A percentile compares a stretch with the other conserved stretches of the same genome.
Conservation (phyloP, 768 basidiomycete species). For the Tylopilus plumbeoviolaceoides region DNA sequence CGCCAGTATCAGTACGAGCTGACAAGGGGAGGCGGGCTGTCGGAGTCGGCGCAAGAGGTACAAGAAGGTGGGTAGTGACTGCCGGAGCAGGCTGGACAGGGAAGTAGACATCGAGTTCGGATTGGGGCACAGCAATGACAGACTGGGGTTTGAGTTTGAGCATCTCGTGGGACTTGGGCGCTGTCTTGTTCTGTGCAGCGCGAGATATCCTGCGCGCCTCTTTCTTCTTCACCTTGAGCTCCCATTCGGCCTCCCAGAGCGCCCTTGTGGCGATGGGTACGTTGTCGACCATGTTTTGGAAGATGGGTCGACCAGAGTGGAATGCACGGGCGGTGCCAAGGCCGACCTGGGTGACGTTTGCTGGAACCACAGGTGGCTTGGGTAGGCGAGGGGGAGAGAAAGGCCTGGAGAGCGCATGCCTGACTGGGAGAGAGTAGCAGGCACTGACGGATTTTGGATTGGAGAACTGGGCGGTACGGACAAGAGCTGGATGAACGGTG, state of each 20-base stretch:
- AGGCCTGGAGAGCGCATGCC: slow-evolving; percentile 46
- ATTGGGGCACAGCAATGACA: slow-evolving; percentile 4
- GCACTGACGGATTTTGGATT: slow-evolving; percentile 43
- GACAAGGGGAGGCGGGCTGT: slow-evolving; percentile 60
- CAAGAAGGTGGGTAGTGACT: slow-evolving; percentile 63
- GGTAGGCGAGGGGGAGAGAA: slow-evolving; percentile 52
- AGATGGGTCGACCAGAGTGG: slow-evolving; percentile 66
- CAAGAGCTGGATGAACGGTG: slow-evolving; percentile 3
- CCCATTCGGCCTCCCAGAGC: slow-evolving; percentile 70
- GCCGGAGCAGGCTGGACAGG: slow-evolving; percentile 29
- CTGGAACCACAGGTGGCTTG: slow-evolving; percentile 46
- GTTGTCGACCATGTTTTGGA: slow-evolving; percentile 76
- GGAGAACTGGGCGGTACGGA: slow-evolving; percentile 17
- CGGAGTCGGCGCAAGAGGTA: slow-evolving; percentile 76
- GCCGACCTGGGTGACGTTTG: slow-evolving; percentile 61
- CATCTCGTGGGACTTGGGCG: slow-evolving; percentile 26
- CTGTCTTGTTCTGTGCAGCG: slow-evolving; percentile 15
- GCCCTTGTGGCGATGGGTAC: slow-evolving; percentile 75
- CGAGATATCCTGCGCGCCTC: slow-evolving; percentile 24
- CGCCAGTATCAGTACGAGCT: slow-evolving; percentile 12
- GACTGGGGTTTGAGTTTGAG: slow-evolving; percentile 21
- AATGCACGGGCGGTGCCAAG: slow-evolving; percentile 76
- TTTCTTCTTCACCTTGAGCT: slow-evolving; percentile 51
- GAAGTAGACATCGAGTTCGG: slow-evolving; percentile 64
- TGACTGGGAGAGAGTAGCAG: slow-evolving; percentile 53